Evolutionary conservation across 1,139 yeast species (phyloP).

Genomic region (Debaryomycetaceae sp.): DNA sequence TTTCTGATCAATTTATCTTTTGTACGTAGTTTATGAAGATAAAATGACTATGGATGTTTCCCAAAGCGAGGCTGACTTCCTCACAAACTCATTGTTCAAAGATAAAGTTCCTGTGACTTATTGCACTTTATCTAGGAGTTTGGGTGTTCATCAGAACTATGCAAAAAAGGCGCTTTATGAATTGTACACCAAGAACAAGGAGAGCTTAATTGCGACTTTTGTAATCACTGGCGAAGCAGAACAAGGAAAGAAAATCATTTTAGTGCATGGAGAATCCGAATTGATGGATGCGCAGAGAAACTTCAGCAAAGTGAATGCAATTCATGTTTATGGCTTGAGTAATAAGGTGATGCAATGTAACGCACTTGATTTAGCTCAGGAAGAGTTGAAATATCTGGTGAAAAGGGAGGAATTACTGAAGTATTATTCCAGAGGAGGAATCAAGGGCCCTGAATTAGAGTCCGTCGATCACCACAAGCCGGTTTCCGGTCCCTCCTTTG

Average conservation of each 20-base stretch:
- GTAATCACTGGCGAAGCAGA: conserved; percentile 27
- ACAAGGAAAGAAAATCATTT: conserved; percentile 17
- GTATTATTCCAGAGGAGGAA: conserved; percentile 30
- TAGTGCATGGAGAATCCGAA: conserved; percentile 17
- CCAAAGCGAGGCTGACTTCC: conserved; percentile 25
- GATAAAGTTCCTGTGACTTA: conserved; percentile 27
- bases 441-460: conserved; percentile 30
- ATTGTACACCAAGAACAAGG: conserved; percentile 30
- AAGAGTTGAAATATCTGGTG: conserved; percentile 23
- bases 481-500: conserved; percentile 1
- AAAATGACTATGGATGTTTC: conserved; percentile 36
- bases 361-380: conserved; percentile 25
- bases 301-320: conserved; percentile 21
- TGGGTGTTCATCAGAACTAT: conserved; percentile 23
- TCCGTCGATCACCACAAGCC: conserved; percentile 4
- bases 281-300: conserved; percentile 14
- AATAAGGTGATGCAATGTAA: conserved; percentile 16
- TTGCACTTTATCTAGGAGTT: conserved; percentile 25
- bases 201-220: conserved; percentile 31
- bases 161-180: conserved; percentile 31
- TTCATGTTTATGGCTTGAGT: conserved; percentile 33
- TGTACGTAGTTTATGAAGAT: too few relatives aligned
- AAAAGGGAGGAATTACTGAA: conserved; percentile 15
- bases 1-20: background rate
- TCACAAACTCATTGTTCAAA: conserved; percentile 25